Base-by-base conservation (phyloP, 2,329 filamentous ascomycete genomes). In the Calonectria multiphialidica region DNA sequence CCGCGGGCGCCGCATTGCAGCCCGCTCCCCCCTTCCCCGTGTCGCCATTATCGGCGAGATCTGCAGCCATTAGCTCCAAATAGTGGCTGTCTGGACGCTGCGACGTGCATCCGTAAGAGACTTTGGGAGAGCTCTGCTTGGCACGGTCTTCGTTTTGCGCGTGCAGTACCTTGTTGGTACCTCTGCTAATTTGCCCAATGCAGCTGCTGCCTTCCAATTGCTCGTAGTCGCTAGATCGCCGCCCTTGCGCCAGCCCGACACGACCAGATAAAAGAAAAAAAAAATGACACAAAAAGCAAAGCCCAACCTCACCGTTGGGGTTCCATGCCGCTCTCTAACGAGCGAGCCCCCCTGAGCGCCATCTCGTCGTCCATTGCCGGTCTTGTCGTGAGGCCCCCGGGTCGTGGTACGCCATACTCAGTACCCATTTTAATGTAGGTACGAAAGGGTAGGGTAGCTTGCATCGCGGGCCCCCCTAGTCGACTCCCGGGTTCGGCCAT, bases 391-490 rank as follows among this genome's bases (percentile, higher is more conserved):
- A 40, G 12, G 40, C 25, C 28, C 25, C 28, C 30, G 53, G 30
- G 53, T 50, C 35, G 53, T 65, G 33, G 70, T 75, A 73, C 70
- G 61, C 44, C 49, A 65, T 75, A 77, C 73, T 64, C n/a, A 28
- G 45, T 49, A 53, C 47, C 40, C 47, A 59, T 67, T 61, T 53
- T 67, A 50, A 61, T 65, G 70, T 68, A 68, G 59, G 68, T 72
- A 66, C 50, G 42, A 49, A 59, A 61, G 30, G 53, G 53, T 62
- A 64, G 75, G 78, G 76, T 77, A 73, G 61, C 74, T 71, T 71
- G 57, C 69, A 66, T 71, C 67, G 65, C 70, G 67, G 66, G 62
- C 23, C 66, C 66, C 66, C 77, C 77, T 77, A 66, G 76, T 74
- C 61, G 65, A 37, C 75, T 71, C 77, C 77, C 66, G 45, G 70